phyloP scores from a whole-genome alignment of 257 asterid genomes.

The Scutellaria baicalensis region DNA sequence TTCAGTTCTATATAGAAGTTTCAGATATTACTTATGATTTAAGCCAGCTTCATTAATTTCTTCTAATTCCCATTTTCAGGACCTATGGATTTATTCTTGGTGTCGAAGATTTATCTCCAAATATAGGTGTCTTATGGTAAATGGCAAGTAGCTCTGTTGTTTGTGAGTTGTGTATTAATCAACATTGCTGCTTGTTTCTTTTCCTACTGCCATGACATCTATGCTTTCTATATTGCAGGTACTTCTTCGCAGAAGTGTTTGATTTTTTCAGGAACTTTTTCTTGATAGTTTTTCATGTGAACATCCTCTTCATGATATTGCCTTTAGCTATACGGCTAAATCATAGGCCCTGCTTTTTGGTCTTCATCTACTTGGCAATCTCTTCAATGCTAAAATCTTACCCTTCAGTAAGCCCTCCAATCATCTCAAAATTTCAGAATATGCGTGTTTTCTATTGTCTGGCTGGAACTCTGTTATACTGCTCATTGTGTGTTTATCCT shows the following conservation, averaged over 20 bases:
- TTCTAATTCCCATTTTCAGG: constrained; percentile 43
- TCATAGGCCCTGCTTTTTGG: constrained; percentile 92
- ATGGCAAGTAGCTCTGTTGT: constrained; percentile 15
- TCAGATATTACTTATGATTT: neutral
- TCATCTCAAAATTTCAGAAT: constrained; percentile 2
- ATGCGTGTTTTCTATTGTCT: neutral
- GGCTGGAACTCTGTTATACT: neutral
- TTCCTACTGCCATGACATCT: constrained; percentile 4
- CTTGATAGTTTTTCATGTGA: constrained; percentile 87
- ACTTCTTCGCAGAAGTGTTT: constrained; percentile 97
- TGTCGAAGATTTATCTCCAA: constrained; percentile 87
- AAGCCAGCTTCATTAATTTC: constrained; percentile 13
- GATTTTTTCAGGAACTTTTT: constrained; percentile 92
- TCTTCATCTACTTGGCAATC: constrained; percentile 78
- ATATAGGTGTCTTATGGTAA: constrained; percentile 92
- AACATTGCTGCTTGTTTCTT: constrained; percentile 3
- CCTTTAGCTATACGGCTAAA: constrained; percentile 86
- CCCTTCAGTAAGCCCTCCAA: constrained; percentile 81
- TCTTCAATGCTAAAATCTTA: constrained; percentile 89
- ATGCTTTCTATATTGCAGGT: constrained; percentile 52
- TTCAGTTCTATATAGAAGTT: neutral
- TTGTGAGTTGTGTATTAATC: neutral
- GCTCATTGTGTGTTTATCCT: neutral
- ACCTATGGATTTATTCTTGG: constrained; percentile 89
- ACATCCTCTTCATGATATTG: constrained; percentile 80